phyloP scores from a whole-genome alignment of 257 asterid genomes.

The Ajuga chamaepitys region DNA sequence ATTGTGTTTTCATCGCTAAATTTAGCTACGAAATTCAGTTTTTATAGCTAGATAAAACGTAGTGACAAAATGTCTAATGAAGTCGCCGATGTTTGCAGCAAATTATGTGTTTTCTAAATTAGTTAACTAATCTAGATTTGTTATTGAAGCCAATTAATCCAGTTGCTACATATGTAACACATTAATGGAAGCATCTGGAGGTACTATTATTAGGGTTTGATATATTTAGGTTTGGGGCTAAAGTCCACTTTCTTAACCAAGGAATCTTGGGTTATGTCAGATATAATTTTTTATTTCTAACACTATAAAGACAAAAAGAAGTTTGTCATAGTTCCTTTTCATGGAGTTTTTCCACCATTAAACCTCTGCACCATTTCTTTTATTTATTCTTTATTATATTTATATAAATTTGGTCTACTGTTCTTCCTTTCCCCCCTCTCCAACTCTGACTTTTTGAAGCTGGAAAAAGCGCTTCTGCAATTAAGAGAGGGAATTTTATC shows the following conservation, averaged over 20 bases:
- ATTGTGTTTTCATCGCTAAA: too few relatives aligned
- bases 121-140: neutral
- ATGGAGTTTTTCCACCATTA: constrained; percentile 1
- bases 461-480: too few relatives aligned
- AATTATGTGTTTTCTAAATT: too few relatives aligned
- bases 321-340: neutral
- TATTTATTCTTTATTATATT: neutral
- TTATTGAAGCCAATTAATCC: too few relatives aligned
- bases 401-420: neutral
- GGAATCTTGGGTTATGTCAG: constrained; percentile 15
- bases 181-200: neutral
- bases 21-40: too few relatives aligned
- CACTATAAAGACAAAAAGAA: neutral
- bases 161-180: neutral
- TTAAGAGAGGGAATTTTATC: too few relatives aligned
- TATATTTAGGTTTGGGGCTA: neutral
- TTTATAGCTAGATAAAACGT: too few relatives aligned
- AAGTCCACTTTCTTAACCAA: neutral
- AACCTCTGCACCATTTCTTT: neutral
- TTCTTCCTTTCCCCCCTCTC: too few relatives aligned
- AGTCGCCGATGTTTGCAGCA: too few relatives aligned
- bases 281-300: neutral
- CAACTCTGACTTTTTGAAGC: too few relatives aligned
- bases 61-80: too few relatives aligned
- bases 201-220: constrained; percentile 9